These are phyloP conservation scores for Trametes punicea DNA, from an alignment of 768 basidiomycete species.

Conservation along the genomic window DNA sequence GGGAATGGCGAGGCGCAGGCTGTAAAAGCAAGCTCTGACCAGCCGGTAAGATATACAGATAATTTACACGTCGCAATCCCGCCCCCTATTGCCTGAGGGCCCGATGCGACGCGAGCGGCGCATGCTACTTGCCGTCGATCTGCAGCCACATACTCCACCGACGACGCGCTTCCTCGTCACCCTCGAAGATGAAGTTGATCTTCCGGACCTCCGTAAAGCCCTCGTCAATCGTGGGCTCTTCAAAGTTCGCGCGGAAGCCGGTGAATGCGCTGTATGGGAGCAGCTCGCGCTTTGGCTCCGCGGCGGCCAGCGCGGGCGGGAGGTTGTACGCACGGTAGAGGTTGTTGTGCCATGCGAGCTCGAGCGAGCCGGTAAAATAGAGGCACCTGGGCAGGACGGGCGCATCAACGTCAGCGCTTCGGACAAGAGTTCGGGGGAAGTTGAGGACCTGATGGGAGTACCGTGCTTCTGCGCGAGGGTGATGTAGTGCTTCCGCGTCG, in stretches of 20 bases:
- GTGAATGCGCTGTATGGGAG: conserved; percentile 60
- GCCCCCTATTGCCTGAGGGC: too few relatives aligned
- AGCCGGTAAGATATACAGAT: too few relatives aligned
- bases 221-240: conserved; percentile 64
- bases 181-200: conserved; percentile 80
- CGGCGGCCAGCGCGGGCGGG: conserved; percentile 41
- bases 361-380: conserved; percentile 68
- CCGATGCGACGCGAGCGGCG: too few relatives aligned
- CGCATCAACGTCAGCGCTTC: neutral
- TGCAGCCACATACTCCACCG: conserved; percentile 88
- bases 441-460: conserved; percentile 51
- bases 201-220: conserved; percentile 75
- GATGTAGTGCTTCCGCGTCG: conserved; percentile 70
- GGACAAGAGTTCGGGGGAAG: neutral
- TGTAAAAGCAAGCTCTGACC: too few relatives aligned
- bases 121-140: conserved; percentile 59
- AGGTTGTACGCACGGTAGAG: conserved; percentile 75
- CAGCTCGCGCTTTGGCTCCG: conserved; percentile 48
- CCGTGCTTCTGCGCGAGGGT: conserved; percentile 56
- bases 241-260: conserved; percentile 55
- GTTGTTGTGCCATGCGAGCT: conserved; percentile 92
- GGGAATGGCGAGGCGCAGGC: too few relatives aligned
- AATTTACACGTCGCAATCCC: too few relatives aligned
- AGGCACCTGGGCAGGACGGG: conserved; percentile 52
- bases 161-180: conserved; percentile 63